Conservation (phyloP, 352 stramenopile species). For the Aphanomyces cochlioides region DNA sequence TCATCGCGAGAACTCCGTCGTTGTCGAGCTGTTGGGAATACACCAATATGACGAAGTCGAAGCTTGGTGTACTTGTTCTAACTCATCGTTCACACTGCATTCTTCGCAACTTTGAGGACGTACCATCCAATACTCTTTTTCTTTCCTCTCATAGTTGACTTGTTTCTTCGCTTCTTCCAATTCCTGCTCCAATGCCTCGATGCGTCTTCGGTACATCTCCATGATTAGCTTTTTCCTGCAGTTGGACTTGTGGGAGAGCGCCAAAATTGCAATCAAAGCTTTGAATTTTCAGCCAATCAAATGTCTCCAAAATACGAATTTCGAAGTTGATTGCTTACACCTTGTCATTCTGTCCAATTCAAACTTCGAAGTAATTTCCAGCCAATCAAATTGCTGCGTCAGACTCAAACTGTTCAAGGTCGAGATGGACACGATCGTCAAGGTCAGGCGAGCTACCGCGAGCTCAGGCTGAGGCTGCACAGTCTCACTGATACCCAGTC, state of each 20-base stretch:
- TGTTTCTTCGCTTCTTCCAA: neutral
- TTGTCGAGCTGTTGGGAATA: neutral
- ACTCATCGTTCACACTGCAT: neutral
- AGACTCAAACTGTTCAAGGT: neutral
- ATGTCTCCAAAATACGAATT: neutral
- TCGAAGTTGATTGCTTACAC: slow-evolving; percentile 1
- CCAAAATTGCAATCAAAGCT: neutral
- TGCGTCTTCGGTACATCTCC: neutral
- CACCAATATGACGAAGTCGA: neutral
- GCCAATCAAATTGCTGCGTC: no score
- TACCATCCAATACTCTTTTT: slow-evolving; percentile 17
- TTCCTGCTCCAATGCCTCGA: neutral
- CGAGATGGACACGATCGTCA: neutral
- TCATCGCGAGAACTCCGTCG: slow-evolving; percentile 15
- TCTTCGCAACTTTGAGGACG: neutral
- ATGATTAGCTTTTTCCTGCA: neutral
- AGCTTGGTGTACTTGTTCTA: slow-evolving; percentile 16
- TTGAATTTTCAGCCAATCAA: neutral
- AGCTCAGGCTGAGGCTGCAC: no score
- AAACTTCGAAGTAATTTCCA: no score
- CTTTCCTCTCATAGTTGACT: slow-evolving; percentile 16
- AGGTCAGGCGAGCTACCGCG: no score
- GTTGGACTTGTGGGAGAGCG: neutral
- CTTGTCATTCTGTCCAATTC: neutral
- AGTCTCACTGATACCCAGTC: no score